A percentile compares a stretch with the other conserved stretches of the same genome.
phyloP scores from a whole-genome alignment of 768 basidiomycete species.

The Termitomyces sp. region DNA sequence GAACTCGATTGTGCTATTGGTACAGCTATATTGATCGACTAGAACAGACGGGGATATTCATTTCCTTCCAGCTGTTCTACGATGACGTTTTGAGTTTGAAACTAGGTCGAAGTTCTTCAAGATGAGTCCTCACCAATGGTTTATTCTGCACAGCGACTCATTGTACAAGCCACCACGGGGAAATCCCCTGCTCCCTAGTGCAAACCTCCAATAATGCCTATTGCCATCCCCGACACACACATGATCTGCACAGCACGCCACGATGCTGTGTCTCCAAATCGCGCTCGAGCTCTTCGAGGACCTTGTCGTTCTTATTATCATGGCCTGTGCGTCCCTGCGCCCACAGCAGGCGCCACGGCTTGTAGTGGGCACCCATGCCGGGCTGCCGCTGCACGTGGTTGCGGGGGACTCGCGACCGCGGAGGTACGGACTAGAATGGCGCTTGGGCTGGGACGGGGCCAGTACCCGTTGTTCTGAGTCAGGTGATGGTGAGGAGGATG shows the following conservation, averaged over 20 bases:
- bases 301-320: conserved; percentile 15
- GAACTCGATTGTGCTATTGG: too few species aligned
- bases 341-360: conserved; percentile 8
- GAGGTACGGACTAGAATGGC: too few species aligned
- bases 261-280: conserved; percentile 15
- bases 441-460: too few species aligned
- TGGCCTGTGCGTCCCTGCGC: conserved; percentile 4
- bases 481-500: too few species aligned
- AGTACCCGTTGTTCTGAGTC: conserved; percentile 19
- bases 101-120: background rate
- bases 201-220: conserved; percentile 16
- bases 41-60: background rate
- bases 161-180: background rate
- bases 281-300: conserved; percentile 19
- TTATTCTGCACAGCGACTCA: background rate
- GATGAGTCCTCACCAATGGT: background rate
- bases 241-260: conserved; percentile 25
- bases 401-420: conserved; percentile 1
- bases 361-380: conserved; percentile 5
- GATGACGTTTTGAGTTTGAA: background rate
- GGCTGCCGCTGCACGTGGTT: background rate
- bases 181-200: background rate
- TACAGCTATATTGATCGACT: too few species aligned
- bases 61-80: background rate
- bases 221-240: conserved; percentile 16